phyloP scores from a whole-genome alignment of 805 yeast species.

The Candida jianshihensis region DNA sequence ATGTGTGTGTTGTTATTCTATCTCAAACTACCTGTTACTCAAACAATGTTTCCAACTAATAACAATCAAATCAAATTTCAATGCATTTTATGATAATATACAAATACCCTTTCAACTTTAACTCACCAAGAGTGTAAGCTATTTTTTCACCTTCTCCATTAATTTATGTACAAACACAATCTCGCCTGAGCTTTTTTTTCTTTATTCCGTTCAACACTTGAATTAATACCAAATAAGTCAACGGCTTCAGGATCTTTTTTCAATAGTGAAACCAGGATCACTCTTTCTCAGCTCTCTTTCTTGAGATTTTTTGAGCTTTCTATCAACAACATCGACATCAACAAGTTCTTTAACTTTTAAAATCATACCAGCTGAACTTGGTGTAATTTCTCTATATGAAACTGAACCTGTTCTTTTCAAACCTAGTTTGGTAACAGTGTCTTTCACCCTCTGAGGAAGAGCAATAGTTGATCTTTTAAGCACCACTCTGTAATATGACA shows the following conservation, averaged over 20 bases:
- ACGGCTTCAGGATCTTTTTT: conserved; percentile 18
- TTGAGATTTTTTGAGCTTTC: conserved; percentile 41
- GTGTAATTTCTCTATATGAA: conserved; percentile 65
- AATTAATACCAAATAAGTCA: neutral
- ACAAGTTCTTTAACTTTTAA: conserved; percentile 81
- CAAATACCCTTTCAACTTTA: neutral
- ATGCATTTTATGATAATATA: neutral
- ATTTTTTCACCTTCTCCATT: too few relatives aligned
- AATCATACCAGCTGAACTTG: conserved; percentile 80
- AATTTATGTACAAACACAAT: neutral
- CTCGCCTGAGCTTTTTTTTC: conserved; percentile 5
- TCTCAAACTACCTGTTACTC: too few relatives aligned
- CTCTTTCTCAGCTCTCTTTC: conserved; percentile 46
- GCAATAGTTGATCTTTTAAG: conserved; percentile 83
- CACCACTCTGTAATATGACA: conserved; percentile 57
- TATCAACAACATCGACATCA: conserved; percentile 65
- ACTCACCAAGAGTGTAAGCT: neutral
- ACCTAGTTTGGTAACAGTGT: conserved; percentile 67
- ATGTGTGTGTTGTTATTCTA: too few relatives aligned
- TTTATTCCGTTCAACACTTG: neutral
- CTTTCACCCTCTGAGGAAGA: conserved; percentile 59
- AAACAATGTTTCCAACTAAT: too few relatives aligned
- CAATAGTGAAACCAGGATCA: conserved; percentile 57
- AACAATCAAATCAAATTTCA: too few relatives aligned
- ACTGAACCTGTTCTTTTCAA: conserved; percentile 66